Evolutionary conservation across 2,329 filamentous ascomycete genomes (phyloP), one percentile per base, ranked within the genome.

Genomic region (Grosmannia penicillata): DNA sequence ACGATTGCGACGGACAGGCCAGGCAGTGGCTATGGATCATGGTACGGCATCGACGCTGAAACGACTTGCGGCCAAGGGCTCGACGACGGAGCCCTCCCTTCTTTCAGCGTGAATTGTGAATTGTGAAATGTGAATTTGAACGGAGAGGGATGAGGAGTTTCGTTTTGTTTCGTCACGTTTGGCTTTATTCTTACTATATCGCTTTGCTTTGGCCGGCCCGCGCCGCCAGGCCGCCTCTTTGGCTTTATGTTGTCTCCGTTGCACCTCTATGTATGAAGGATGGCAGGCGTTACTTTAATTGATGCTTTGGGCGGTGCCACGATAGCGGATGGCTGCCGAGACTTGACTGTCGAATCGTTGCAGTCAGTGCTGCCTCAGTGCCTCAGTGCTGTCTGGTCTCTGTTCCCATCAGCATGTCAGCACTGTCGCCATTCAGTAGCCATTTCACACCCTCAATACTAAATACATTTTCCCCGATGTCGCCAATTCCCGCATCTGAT

Each of bases 201-300:
- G 8, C 17, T 27, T 30, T 30, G 26, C n/a, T 29, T 25, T 24
- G 13, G 8, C n/a, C 6, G 19, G 19, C 31, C 25, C 3, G 33
- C 29, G 29, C 11, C 15, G 26, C 15, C 11, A 15, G 26, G 29
- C 18, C n/a, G 34, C 21, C 23, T 29, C 26, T 33, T 35, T 29
- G 23, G 19, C 17, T 30, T 39, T 25, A 29, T 33, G 19, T 28
- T 14, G 22, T 37, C 29, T 33, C 13, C 18, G 24, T 34, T 23
- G 10, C 22, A 25, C 19, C 36, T 45, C 44, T 49, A 46, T 48
- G 43, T 49, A 47, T 45, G 47, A 47, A 38, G 46, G 45, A 47
- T 39, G 43, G 43, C 38, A 40, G 45, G 44, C 44, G 44, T 47
- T 49, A 37, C 38, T 33, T 42, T 45, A 24, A n/a, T 40, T 36